A percentile compares a stretch with the other conserved stretches of the same genome.
Conservation (phyloP, 179 eudicot genomes). For the Beta lomatogona region DNA sequence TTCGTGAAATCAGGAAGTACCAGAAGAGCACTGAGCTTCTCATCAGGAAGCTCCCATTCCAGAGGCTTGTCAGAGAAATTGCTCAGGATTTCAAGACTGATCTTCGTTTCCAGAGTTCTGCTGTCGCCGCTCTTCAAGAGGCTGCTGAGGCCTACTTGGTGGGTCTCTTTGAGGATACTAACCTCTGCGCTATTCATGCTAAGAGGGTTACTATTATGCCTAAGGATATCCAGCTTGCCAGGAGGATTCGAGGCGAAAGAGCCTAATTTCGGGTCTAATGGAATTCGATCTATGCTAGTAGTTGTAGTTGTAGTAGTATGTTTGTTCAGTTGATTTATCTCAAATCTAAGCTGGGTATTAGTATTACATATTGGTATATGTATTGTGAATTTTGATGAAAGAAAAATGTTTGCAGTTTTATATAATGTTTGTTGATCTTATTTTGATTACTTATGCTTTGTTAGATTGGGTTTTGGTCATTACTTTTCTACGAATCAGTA, state of each 20-base stretch:
- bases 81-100: conserved; percentile 19
- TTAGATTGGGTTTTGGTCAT: too few relatives aligned
- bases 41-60: conserved; percentile 8
- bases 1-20: conserved; percentile 10
- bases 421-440: neutral
- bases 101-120: conserved; percentile 11
- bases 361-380: neutral
- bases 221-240: conserved; percentile 15
- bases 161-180: neutral
- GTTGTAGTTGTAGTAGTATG: neutral
- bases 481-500: too few relatives aligned
- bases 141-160: conserved; percentile 9
- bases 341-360: neutral
- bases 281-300: neutral
- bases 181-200: conserved; percentile 3
- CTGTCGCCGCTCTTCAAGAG: conserved; percentile 7
- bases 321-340: neutral
- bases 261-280: neutral
- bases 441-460: too few relatives aligned
- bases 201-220: conserved; percentile 15
- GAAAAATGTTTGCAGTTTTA: neutral
- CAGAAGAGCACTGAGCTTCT: conserved; percentile 18
- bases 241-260: conserved; percentile 12
- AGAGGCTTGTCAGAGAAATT: conserved; percentile 7
- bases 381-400: neutral